phyloP scores from a whole-genome alignment of 1,139 yeast genomes.

The Blastobotrys serpentis region DNA sequence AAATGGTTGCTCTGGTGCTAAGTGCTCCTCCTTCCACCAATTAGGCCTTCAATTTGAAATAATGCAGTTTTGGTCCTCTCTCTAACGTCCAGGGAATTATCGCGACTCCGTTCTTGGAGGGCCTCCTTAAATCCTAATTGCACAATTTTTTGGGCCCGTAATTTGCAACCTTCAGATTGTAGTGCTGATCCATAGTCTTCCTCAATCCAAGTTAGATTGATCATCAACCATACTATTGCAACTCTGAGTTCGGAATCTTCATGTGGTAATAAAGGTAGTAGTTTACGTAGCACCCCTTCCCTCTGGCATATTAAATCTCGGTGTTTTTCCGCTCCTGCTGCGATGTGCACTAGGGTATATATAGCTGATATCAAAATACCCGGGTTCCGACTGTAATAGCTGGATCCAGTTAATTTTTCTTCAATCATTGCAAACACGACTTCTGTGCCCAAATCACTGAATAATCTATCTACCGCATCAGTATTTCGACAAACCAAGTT shows the following conservation, averaged over 20 bases:
- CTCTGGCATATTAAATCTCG: constrained; percentile 48
- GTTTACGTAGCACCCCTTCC: constrained; percentile 42
- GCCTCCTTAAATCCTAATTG: constrained; percentile 44
- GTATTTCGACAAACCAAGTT: constrained; percentile 71
- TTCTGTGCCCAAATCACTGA: constrained; percentile 40
- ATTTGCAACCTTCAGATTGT: constrained; percentile 25
- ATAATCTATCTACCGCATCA: constrained; percentile 46
- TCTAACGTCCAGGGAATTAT: constrained; percentile 45
- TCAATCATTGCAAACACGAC: constrained; percentile 32
- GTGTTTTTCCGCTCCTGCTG: constrained; percentile 52
- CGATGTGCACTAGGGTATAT: constrained; percentile 57
- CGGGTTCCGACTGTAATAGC: constrained; percentile 20
- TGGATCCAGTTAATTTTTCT: constrained; percentile 24
- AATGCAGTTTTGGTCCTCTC: constrained; percentile 52
- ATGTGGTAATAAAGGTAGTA: constrained; percentile 40
- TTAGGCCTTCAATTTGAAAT: constrained; percentile 35
- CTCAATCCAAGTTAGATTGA: constrained; percentile 55
- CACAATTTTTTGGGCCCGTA: constrained; percentile 33
- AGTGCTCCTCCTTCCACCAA: not conserved
- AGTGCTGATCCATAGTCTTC: constrained; percentile 34
- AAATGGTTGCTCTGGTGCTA: constrained; percentile 45
- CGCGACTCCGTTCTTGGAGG: constrained; percentile 36
- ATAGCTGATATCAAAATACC: constrained; percentile 47
- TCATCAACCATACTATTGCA: constrained; percentile 59
- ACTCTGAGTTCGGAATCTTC: constrained; percentile 46